Conservation (phyloP, 371 early-diverging fungal genomes). For the Mortierella sp. region DNA sequence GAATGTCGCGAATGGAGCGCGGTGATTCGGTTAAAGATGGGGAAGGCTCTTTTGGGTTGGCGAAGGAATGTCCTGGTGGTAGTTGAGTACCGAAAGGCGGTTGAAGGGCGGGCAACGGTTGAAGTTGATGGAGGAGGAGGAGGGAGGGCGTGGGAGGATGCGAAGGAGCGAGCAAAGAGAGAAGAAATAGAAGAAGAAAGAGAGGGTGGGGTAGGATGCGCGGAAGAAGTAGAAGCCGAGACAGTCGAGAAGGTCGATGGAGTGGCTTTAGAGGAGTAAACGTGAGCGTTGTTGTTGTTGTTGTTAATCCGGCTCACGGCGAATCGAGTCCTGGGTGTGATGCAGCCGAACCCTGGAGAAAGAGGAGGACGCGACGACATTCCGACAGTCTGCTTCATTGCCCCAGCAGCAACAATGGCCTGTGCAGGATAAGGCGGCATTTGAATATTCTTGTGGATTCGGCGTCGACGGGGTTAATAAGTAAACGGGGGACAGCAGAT, state of each 20-base stretch:
- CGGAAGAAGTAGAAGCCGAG: background rate
- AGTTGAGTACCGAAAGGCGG: conserved; percentile 24
- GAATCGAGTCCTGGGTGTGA: background rate
- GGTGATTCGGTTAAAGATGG: background rate
- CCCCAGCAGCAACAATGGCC: background rate
- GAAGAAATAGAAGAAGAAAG: background rate
- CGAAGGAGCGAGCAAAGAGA: background rate
- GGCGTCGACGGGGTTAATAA: too few relatives aligned
- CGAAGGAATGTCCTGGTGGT: conserved; percentile 1
- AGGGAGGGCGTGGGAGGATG: background rate
- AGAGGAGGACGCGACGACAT: background rate
- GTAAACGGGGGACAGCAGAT: too few relatives aligned
- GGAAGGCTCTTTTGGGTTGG: background rate
- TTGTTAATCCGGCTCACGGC: conserved; percentile 7
- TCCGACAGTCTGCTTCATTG: background rate
- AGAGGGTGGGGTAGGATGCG: background rate
- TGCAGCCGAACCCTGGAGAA: background rate
- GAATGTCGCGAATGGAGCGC: background rate
- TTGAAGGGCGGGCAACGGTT: background rate
- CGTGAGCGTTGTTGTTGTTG: background rate
- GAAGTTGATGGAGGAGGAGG: background rate
- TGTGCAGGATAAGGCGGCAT: conserved; percentile 9
- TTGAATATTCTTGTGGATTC: background rate
- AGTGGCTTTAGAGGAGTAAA: background rate
- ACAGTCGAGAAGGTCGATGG: conserved; percentile 1